A percentile compares a stretch with the other conserved stretches of the same genome.
These are phyloP conservation scores for Lachnellula subtilissima DNA, from an alignment of 2,329 filamentous ascomycete species.

Conservation along the genomic window DNA sequence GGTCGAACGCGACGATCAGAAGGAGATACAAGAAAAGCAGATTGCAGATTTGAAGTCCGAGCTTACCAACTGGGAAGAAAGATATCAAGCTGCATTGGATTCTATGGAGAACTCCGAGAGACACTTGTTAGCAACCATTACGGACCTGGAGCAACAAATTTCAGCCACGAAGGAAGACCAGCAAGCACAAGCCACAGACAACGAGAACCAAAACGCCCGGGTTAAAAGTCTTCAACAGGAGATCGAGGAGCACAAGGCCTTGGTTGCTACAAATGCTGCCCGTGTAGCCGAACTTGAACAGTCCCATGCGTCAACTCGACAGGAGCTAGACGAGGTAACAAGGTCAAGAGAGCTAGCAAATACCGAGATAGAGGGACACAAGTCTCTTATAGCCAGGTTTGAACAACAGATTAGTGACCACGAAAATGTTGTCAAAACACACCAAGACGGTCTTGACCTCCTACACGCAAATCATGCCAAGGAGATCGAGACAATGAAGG, in stretches of 20 bases:
- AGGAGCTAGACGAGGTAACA: constrained; percentile 63
- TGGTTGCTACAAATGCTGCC: constrained; percentile 62
- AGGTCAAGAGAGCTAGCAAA: constrained; percentile 48
- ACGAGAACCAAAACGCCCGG: constrained; percentile 54
- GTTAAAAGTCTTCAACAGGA: constrained; percentile 63
- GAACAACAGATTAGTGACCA: constrained; percentile 57
- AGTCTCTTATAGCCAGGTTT: constrained; percentile 46
- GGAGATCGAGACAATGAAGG: constrained; percentile 45
- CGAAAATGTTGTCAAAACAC: constrained; percentile 50
- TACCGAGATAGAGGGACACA: constrained; percentile 39
- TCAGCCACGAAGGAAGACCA: constrained; percentile 39
- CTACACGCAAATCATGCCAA: constrained; percentile 47
- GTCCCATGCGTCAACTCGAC: constrained; percentile 60
- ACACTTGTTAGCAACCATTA: constrained; percentile 66
- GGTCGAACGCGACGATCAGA: constrained; percentile 19
- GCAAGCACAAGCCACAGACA: constrained; percentile 44
- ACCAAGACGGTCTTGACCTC: constrained; percentile 47
- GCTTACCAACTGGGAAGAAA: constrained; percentile 67
- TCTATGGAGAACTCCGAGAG: constrained; percentile 69
- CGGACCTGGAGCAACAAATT: constrained; percentile 62
- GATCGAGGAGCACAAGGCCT: constrained; percentile 74
- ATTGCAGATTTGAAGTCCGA: constrained; percentile 65
- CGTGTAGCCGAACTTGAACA: constrained; percentile 72
- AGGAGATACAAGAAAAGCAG: constrained; percentile 32
- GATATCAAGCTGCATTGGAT: constrained; percentile 66